A percentile compares a stretch with the other conserved stretches of the same genome.
These are phyloP conservation scores for Globisporangium cylindrosporum DNA, from an alignment of 352 stramenopile species.

Conservation along the genomic window DNA sequence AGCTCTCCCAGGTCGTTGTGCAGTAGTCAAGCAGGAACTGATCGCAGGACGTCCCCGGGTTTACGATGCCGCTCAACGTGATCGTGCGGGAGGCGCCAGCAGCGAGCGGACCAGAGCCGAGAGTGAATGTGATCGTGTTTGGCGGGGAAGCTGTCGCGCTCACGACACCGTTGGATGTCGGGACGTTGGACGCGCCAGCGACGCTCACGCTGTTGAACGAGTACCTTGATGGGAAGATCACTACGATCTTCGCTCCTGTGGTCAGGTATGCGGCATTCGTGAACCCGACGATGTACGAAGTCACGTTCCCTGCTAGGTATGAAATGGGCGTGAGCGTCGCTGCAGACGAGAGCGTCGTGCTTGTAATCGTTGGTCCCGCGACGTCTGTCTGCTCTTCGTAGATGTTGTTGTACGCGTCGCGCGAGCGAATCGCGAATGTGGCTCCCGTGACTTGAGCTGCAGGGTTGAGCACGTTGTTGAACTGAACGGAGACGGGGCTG, in stretches of 20 bases:
- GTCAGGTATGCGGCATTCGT: slow-evolving; percentile 45
- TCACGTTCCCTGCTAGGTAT: slow-evolving; percentile 42
- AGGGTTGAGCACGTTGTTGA: slow-evolving; percentile 50
- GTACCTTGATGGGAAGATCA: slow-evolving; percentile 49
- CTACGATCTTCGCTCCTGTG: slow-evolving; percentile 27
- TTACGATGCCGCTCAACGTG: slow-evolving; percentile 44
- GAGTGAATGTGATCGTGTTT: slow-evolving; percentile 24
- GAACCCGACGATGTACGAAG: slow-evolving; percentile 39
- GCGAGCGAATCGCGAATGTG: slow-evolving; percentile 43
- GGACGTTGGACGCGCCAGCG: slow-evolving; percentile 27
- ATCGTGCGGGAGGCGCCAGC: slow-evolving; percentile 40
- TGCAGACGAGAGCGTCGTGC: slow-evolving; percentile 26
- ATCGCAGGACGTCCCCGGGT: slow-evolving; percentile 52
- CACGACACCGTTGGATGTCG: slow-evolving; percentile 28
- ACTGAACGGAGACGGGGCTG: slow-evolving; percentile 33
- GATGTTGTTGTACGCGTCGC: slow-evolving; percentile 31
- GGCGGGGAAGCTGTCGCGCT: slow-evolving; percentile 2
- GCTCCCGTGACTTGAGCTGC: slow-evolving; percentile 28
- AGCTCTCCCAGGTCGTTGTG: slow-evolving; percentile 33
- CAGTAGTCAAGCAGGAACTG: slow-evolving; percentile 63
- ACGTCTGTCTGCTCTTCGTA: slow-evolving; percentile 37
- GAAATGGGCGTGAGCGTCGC: slow-evolving; percentile 36
- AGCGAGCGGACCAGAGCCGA: slow-evolving; percentile 29
- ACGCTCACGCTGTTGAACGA: slow-evolving; percentile 27
- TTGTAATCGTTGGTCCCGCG: slow-evolving; percentile 23